Evolutionary conservation across 164 flowering plant species (phyloP), one percentile per base, ranked within the genome.

Genomic region (Paratinospora sagittata): DNA sequence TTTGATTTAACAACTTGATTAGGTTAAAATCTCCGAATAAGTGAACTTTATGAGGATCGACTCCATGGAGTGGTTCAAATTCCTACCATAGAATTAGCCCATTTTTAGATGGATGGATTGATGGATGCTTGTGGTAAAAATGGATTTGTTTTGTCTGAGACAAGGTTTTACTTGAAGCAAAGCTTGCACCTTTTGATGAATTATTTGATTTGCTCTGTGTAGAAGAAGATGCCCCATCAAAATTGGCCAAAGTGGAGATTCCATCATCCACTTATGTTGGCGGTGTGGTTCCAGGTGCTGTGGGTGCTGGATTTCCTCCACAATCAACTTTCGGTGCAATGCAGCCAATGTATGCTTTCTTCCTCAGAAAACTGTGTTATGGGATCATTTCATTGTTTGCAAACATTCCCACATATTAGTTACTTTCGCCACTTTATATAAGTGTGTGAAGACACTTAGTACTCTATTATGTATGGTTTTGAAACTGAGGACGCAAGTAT

Each of bases 201-300:
- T 10, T 26, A n/a, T 4, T 65, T n/a, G 30, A 3, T 61, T 43
- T 68, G 27, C 61, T 33, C 45, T 79, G 21, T 81, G 80, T 88
- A 95, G 98, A 95, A 24, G 97, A 95, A 68, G 98, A 90, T 30
- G 66, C 72, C 27, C 87, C 88, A 61, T 77, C 89, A 27, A 95
- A 95, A 81, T 30, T 81, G 73, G 83, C 87, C 33, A 95, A 87
- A 82, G 81, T 90, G 43, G 98, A 92, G 3, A 70, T 77, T 63
- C 84, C 93, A 26, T 45, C 86, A 1, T 41, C 87, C 67, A 89
- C 78, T 47, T 68, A 84, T 73, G 80, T 72, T 78, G 87, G 88
- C 69, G 84, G 88, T 58, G 67, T 78, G 62, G 78, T 84, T 30
- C 88, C 95, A 27, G 86, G 89, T 68, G 41, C 93, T 62, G 30